phyloP scores from a whole-genome alignment of 2,329 filamentous ascomycete genomes.

The Scedosporium aurantiacum region DNA sequence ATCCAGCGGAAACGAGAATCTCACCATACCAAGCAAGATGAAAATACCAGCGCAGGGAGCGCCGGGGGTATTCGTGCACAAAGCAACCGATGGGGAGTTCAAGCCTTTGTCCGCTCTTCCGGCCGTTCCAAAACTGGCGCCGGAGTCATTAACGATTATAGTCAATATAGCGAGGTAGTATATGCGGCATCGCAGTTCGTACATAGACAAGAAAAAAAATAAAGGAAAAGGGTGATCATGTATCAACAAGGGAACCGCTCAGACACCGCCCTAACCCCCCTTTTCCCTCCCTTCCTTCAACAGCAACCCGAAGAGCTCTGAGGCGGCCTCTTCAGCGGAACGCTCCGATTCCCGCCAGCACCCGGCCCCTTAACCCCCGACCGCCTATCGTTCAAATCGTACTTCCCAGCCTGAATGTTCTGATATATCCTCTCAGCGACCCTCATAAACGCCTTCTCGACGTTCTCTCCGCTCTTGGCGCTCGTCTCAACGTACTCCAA shows the following conservation, averaged over 20 bases:
- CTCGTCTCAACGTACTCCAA: conserved; percentile 93
- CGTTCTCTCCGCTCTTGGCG: conserved; percentile 88
- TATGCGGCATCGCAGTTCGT: neutral
- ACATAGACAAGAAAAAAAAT: neutral
- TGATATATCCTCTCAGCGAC: conserved; percentile 93
- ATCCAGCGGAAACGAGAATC: too few species aligned
- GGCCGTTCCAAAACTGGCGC: neutral
- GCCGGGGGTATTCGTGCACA: too few species aligned
- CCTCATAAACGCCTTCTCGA: conserved; percentile 85
- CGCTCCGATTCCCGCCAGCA: conserved; percentile 4
- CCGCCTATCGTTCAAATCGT: conserved; percentile 85
- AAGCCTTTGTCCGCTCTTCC: too few species aligned
- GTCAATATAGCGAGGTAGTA: neutral
- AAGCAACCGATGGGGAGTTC: too few species aligned
- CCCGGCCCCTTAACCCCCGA: conserved; percentile 76
- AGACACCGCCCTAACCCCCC: too few species aligned
- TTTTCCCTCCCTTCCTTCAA: conserved; percentile 17
- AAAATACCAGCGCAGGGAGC: too few species aligned
- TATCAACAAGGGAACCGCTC: neutral
- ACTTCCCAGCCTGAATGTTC: conserved; percentile 90
- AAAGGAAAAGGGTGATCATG: neutral
- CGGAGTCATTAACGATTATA: neutral
- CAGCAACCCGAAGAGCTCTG: conserved; percentile 34
- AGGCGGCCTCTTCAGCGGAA: conserved; percentile 19
- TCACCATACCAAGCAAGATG: too few species aligned